Conservation (phyloP, 345 rosid species). For the Gossypium turneri region DNA sequence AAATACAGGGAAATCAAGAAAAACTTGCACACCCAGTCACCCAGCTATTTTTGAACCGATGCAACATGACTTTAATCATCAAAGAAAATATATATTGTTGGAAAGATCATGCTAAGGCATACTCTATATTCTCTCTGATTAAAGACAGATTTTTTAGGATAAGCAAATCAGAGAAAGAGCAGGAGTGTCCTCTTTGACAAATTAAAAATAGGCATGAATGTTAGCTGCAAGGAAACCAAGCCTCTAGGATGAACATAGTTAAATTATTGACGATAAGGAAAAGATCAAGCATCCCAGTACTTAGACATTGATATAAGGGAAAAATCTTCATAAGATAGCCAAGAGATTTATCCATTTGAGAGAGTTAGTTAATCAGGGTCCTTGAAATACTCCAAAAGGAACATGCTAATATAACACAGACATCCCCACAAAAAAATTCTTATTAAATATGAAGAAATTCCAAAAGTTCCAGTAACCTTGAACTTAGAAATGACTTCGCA, state of each 20-base stretch:
- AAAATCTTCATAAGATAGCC: not conserved
- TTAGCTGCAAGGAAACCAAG: not conserved
- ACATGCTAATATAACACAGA: constrained; percentile 4
- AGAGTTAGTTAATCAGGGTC: constrained; percentile 2
- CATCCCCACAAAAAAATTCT: not conserved
- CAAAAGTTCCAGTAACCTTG: not conserved
- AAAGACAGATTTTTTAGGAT: not conserved
- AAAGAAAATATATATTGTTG: not conserved
- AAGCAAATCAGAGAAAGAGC: not conserved
- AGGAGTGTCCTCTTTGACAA: not conserved
- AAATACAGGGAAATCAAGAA: constrained; percentile 5
- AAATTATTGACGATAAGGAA: not conserved
- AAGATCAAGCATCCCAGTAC: not conserved
- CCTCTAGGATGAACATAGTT: not conserved
- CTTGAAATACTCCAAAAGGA: not conserved
- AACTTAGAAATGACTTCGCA: constrained; percentile 8
- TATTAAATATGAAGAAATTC: not conserved
- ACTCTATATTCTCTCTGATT: not conserved
- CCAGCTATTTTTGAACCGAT: not conserved
- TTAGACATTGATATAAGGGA: not conserved
- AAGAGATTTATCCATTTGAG: constrained; percentile 4
- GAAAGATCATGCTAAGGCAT: not conserved
- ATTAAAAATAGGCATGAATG: not conserved
- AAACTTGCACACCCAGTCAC: not conserved
- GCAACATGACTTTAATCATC: not conserved